Percentiles rank a stretch among this genome's conserved stretches.
These are phyloP conservation scores for Pinus taeda DNA, from an alignment of 75 land plant species.

Conservation along the genomic window DNA sequence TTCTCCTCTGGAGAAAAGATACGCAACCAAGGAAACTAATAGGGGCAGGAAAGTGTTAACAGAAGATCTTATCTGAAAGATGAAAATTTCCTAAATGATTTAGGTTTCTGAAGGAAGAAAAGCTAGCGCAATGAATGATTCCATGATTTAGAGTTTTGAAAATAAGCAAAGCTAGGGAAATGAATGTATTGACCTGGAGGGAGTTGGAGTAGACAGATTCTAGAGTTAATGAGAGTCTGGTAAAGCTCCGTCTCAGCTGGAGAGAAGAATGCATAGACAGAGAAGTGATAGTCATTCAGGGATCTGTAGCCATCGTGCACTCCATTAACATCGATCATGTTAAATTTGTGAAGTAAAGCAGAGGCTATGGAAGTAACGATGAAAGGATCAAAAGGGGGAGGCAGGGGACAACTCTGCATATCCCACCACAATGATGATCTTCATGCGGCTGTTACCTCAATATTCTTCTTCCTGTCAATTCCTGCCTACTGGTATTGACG, in stretches of 20 bases:
- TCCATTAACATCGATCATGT: neutral
- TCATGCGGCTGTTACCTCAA: neutral
- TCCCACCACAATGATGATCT: neutral
- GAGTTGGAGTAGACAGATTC: neutral
- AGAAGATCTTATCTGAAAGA: too few species aligned
- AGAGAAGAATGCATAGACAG: neutral
- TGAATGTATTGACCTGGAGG: neutral
- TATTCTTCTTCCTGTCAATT: too few species aligned
- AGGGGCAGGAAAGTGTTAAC: too few species aligned
- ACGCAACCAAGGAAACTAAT: too few species aligned
- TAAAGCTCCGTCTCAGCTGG: neutral
- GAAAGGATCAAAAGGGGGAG: neutral
- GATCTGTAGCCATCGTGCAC: too few species aligned
- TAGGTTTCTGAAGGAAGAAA: too few species aligned
- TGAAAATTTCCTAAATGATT: too few species aligned
- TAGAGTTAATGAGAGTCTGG: neutral
- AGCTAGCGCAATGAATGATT: too few species aligned
- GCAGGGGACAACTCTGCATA: neutral
- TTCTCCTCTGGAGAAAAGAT: too few species aligned
- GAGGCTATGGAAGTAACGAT: neutral
- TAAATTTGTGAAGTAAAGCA: neutral
- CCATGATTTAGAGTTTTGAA: too few species aligned
- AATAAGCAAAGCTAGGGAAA: too few species aligned
- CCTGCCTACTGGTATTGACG: too few species aligned
- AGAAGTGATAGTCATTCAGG: neutral